Base-by-base conservation (phyloP, 2,329 filamentous ascomycete genomes). In the Claviceps fusiformis region DNA sequence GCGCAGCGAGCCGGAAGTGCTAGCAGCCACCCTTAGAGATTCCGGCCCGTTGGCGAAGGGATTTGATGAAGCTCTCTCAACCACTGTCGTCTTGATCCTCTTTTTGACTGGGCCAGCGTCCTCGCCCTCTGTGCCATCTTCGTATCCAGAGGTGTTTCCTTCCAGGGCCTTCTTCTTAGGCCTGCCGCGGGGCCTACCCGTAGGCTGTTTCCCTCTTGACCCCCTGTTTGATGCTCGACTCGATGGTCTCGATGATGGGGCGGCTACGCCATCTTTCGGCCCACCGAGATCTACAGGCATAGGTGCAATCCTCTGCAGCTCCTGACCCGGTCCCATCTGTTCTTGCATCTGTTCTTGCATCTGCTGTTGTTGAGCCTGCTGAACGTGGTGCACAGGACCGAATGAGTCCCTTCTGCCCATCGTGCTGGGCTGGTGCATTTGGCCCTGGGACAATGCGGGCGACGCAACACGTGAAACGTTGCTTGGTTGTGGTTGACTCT, bases 21-120 rank as follows among this genome's bases (percentile, higher is more conserved):
- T 95, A 50, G 92, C 92, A 57, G 88, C 85, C n/a, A 95, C 89
- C 51, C 91, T 81, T 31, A 97, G 75, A 3, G 89, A 95, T 51
- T 93, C 89, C 10, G 83, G 80, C 35, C 83, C 83, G 44, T 81
- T 78, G 53, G 85, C 87, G 62, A 96, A 87, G 27, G 81, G 82
- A 58, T 78, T 80, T 61, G 81, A 85, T 52, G 84, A 83, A n/a
- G 82, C 82, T 71, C 27, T 54, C 47, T 87, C 82, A 13, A 85
- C 80, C 64, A 85, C 81, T 24, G 82, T 89, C 29, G 86, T 81
- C 64, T 89, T 93, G 39, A 85, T 90, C 63, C 91, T 80, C 71
- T 95, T 96, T 59, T 75, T 75, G 2, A 73, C 60, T 6, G 70
- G 70, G 6, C 69, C 75, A n/a, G 52, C 35, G 10, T 82, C 80